phyloP scores from a whole-genome alignment of 345 rosid genomes.

The Corchorus capsularis region DNA sequence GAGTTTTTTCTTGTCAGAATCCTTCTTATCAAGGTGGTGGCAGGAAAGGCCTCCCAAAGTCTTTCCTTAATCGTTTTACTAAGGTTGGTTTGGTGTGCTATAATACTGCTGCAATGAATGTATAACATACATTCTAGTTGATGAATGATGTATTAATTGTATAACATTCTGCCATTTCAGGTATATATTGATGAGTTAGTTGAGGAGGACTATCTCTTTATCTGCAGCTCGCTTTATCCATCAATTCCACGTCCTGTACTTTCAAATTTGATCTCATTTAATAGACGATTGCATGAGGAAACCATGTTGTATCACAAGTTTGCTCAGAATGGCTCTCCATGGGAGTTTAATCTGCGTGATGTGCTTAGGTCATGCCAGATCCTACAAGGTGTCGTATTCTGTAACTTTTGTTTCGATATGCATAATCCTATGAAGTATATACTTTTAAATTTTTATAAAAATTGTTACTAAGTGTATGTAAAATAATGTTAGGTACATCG shows the following conservation, averaged over 20 bases:
- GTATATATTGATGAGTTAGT: conserved; percentile 88
- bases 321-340: conserved; percentile 90
- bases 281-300: conserved; percentile 77
- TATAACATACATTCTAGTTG: not conserved
- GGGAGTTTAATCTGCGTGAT: conserved; percentile 99
- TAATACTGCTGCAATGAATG: not conserved
- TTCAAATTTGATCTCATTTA: conserved; percentile 71
- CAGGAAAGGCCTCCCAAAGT: conserved; percentile 93
- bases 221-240: conserved; percentile 76
- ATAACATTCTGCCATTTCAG: conserved; percentile 38
- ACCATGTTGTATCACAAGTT: conserved; percentile 71
- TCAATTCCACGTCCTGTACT: conserved; percentile 64
- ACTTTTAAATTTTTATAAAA: not conserved
- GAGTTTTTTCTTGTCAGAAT: conserved; percentile 96
- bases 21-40: conserved; percentile 99
- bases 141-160: conserved; percentile 1
- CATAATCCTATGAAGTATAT: not conserved
- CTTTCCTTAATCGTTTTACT: conserved; percentile 90
- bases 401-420: conserved; percentile 6
- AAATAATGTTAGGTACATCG: conserved; percentile 46
- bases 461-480: not conserved
- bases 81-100: conserved; percentile 51
- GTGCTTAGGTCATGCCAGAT: conserved; percentile 87
- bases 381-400: conserved; percentile 50
- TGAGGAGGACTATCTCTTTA: conserved; percentile 81